A percentile compares a stretch with the other conserved stretches of the same genome.
Evolutionary conservation across 1,284 basidiomycete genomes (phyloP).

Genomic region (Pascua sp.): DNA sequence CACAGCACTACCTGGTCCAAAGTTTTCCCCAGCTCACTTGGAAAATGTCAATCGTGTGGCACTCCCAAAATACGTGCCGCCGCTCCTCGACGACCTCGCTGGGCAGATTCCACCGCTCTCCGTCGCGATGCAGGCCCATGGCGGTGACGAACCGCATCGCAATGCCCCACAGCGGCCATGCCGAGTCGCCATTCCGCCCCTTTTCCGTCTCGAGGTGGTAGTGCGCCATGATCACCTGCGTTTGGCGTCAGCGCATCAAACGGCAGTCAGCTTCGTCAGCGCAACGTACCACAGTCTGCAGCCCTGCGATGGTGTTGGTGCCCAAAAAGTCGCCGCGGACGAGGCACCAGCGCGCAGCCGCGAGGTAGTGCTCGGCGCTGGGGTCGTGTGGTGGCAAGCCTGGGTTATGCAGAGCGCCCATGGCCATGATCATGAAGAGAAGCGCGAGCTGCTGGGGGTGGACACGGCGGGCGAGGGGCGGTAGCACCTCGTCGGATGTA

Average conservation of each 20-base stretch:
- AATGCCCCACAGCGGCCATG: conserved; percentile 43
- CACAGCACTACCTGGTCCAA: neutral
- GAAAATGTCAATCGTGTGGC: conserved; percentile 28
- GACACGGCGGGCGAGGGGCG: conserved; percentile 1
- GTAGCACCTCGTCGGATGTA: neutral
- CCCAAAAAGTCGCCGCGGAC: conserved; percentile 38
- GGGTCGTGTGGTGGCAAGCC: conserved; percentile 38
- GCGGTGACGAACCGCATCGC: conserved; percentile 22
- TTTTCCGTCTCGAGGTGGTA: conserved; percentile 29
- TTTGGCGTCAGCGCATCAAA: conserved; percentile 6
- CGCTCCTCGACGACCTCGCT: conserved; percentile 35
- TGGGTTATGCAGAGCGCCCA: conserved; percentile 39
- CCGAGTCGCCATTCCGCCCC: conserved; percentile 35
- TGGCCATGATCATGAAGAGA: conserved; percentile 36
- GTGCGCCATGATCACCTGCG: conserved; percentile 24
- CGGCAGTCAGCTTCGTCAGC: conserved; percentile 11
- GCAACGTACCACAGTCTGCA: conserved; percentile 30
- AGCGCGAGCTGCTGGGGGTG: conserved; percentile 38
- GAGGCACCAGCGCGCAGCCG: conserved; percentile 32
- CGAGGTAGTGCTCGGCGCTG: conserved; percentile 31
- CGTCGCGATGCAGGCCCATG: conserved; percentile 46
- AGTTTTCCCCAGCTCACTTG: conserved; percentile 5
- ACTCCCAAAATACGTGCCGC: conserved; percentile 31
- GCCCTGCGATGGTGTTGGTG: conserved; percentile 35
- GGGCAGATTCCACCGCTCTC: conserved; percentile 38